Base-by-base conservation (phyloP, 371 early-diverging fungal species). In the Mortierella sp. region DNA sequence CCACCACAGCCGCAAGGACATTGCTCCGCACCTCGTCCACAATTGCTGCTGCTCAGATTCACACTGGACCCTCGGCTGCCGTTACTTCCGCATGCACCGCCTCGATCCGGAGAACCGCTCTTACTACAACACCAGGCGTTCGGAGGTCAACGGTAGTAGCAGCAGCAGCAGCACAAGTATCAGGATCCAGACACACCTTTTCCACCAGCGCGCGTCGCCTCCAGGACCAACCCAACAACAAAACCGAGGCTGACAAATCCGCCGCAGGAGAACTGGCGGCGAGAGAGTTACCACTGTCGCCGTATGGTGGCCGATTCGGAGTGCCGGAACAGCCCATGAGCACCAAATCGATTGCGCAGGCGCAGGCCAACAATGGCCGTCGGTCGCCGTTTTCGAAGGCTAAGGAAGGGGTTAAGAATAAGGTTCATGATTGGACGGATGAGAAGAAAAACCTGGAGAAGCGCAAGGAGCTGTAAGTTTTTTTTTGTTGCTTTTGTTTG, bases 231-330 rank as follows among this genome's bases (percentile, higher is more conserved):
- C 1, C 60, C 10, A 24, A n/a, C 32, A 24, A 27, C 5, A 54
- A 32, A 3, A 41, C 18, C 1, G 46, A 68, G 3, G 24, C 41
- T 27, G 63, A 49, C 18, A 38, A 51, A 5, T 71, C 58, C 7
- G 65, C 63, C 7, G 65, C 71, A 43, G 71, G 58, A 14, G 35
- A 16, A 65, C 43, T 71, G 48, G 48, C 46, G 27, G 54, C 32
- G 3, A 72, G 35, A 41, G 55, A 76, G 16, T 70, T 84, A 29
- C 79, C 85, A 0, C 48, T 79, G 32, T 82, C 86, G 7, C 86
- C 86, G 12, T 85, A 76, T 43, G 86, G 86, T n/a, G 86, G 86
- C 16, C 74, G 86, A 14, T 85, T 85, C 68, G 86, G 86, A 21
- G 86, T 85, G 0, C 77, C 82, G 21, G 82, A 85, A 16, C 86